A percentile compares a stretch with the other conserved stretches of the same genome.
Evolutionary conservation across 176 grass and related monocot species (phyloP).

Genomic region (Carex cristatella): DNA sequence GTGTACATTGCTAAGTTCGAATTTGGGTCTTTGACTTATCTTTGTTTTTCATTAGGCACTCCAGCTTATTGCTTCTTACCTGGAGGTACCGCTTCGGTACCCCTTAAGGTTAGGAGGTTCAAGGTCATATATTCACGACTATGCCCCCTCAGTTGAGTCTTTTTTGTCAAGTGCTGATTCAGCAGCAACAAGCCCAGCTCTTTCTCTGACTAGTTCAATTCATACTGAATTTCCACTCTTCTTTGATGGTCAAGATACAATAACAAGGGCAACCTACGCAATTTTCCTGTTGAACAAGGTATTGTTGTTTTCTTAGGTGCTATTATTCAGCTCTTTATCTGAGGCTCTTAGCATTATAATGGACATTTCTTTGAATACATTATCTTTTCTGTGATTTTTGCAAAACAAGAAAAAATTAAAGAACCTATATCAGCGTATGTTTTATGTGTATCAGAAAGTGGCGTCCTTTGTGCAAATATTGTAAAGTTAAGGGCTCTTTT

Average conservation of each 20-base stretch:
- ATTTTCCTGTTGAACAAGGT: constrained; percentile 99
- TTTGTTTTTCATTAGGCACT: constrained; percentile 52
- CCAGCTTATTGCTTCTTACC: constrained; percentile 63
- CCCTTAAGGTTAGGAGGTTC: constrained; percentile 80
- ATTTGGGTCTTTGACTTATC: not conserved
- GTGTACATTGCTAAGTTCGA: not conserved
- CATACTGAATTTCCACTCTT: constrained; percentile 85
- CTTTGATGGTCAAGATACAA: constrained; percentile 70
- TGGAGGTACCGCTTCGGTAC: constrained; percentile 81
- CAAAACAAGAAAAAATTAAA: not conserved
- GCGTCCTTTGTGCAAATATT: not conserved
- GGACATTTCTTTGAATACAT: constrained; percentile 8
- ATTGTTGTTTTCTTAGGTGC: not conserved
- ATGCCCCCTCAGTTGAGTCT: constrained; percentile 60
- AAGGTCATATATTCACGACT: constrained; percentile 66
- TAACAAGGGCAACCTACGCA: constrained; percentile 83
- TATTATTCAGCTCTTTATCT: not conserved
- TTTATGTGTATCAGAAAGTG: not conserved
- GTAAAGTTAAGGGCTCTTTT: not conserved
- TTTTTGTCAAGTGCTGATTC: constrained; percentile 24
- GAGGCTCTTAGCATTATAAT: not conserved
- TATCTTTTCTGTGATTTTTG: not conserved
- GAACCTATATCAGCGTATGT: not conserved
- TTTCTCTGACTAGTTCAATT: constrained; percentile 26
- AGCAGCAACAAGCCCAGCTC: constrained; percentile 27